A percentile compares a stretch with the other conserved stretches of the same genome.
These are phyloP conservation scores for Phylloboletellus chloephorus DNA, from an alignment of 1,284 basidiomycete species.

Conservation along the genomic window DNA sequence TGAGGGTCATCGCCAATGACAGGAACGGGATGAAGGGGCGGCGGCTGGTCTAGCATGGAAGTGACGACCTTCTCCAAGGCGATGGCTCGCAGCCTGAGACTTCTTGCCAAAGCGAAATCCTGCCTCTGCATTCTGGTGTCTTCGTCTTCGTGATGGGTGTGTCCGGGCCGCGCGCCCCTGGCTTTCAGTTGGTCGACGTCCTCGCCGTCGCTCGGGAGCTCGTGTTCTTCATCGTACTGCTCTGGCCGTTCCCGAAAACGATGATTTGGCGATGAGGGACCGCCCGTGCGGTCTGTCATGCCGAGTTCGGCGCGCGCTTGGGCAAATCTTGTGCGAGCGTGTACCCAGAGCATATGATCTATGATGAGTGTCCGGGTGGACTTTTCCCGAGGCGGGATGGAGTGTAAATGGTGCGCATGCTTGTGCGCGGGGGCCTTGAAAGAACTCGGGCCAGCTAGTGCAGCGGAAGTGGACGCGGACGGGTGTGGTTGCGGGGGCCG, in stretches of 20 bases:
- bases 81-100: conserved; percentile 63
- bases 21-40: conserved; percentile 45
- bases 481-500: conserved; percentile 9
- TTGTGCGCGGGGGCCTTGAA: conserved; percentile 36
- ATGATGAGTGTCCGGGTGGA: conserved; percentile 76
- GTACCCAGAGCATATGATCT: conserved; percentile 79
- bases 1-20: conserved; percentile 42
- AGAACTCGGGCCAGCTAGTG: conserved; percentile 11
- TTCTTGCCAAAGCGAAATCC: conserved; percentile 56
- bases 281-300: conserved; percentile 73
- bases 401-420: conserved; percentile 45
- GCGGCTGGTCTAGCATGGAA: conserved; percentile 73
- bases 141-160: conserved; percentile 53
- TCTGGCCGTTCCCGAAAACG: conserved; percentile 61
- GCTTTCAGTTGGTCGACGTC: conserved; percentile 48
- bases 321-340: conserved; percentile 71
- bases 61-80: conserved; percentile 74
- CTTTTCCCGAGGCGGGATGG: conserved; percentile 74
- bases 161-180: conserved; percentile 46
- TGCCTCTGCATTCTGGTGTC: conserved; percentile 51
- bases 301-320: conserved; percentile 77
- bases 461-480: conserved; percentile 9
- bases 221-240: conserved; percentile 67
- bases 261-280: conserved; percentile 51
- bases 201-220: conserved; percentile 60